Percentiles rank a stretch among this genome's conserved stretches.
Conservation (phyloP, 2,329 filamentous ascomycete genomes). For the Aspergillus novoparasiticus region DNA sequence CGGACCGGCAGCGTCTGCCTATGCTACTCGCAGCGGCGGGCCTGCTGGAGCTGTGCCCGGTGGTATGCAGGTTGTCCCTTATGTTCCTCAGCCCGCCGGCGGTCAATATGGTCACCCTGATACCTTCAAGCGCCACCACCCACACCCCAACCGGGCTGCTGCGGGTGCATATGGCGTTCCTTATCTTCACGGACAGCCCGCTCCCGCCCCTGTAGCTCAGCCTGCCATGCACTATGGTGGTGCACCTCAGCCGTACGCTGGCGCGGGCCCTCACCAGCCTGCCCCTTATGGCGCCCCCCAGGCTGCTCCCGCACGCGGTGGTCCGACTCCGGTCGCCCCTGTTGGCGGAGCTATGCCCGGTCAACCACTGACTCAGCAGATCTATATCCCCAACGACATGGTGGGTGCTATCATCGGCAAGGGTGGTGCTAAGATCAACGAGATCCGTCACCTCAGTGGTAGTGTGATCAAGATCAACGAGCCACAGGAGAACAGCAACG, state of each 20-base stretch:
- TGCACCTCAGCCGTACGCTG: conserved; percentile 76
- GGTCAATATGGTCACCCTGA: conserved; percentile 92
- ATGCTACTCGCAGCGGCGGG: conserved; percentile 90
- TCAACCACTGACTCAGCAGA: conserved; percentile 92
- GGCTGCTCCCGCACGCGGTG: conserved; percentile 62
- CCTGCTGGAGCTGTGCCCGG: conserved; percentile 92
- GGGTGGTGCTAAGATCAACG: conserved; percentile 98
- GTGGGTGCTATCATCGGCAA: conserved; percentile 99
- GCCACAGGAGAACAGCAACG: conserved; percentile 97
- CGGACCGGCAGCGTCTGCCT: conserved; percentile 93
- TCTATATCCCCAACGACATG: conserved; percentile 99
- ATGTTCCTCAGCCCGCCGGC: conserved; percentile 87
- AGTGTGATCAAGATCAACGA: conserved; percentile 99
- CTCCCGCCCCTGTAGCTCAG: conserved; percentile 57
- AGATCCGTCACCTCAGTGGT: conserved; percentile 93
- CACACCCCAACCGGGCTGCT: conserved; percentile 74
- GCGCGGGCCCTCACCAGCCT: conserved; percentile 77
- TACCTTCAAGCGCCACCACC: conserved; percentile 74
- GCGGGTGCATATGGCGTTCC: conserved; percentile 69
- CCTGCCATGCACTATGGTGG: conserved; percentile 78
- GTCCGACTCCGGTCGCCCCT: conserved; percentile 65
- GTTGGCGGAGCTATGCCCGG: conserved; percentile 75
- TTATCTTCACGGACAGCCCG: conserved; percentile 71
- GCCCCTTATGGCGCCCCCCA: conserved; percentile 67
- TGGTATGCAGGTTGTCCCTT: conserved; percentile 99